These are phyloP conservation scores for Leucaena leucocephala DNA, from an alignment of 306 rosid genomes.

Conservation along the genomic window DNA sequence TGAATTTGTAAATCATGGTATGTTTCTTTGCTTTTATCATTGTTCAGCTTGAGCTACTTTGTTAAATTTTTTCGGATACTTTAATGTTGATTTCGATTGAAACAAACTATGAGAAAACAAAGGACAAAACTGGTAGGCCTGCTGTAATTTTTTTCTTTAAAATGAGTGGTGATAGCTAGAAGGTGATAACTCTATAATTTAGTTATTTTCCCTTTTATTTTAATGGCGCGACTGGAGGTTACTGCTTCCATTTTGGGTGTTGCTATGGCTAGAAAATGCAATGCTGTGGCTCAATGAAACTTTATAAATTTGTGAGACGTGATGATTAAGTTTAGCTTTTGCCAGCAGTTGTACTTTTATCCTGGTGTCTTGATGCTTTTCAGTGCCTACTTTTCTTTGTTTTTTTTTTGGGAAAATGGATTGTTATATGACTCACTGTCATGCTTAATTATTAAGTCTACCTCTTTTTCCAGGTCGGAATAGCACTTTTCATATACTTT, in stretches of 20 bases:
- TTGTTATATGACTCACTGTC: background rate
- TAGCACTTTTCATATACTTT: constrained; percentile 5
- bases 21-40: constrained; percentile 17
- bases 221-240: background rate
- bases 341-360: background rate
- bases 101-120: background rate
- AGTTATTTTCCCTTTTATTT: background rate
- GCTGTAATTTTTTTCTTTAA: background rate
- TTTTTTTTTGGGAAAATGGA: background rate
- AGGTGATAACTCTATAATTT: background rate
- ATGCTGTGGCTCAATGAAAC: constrained; percentile 7
- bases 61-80: constrained; percentile 15
- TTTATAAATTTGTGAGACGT: background rate
- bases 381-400: background rate
- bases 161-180: background rate
- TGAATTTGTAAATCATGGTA: constrained; percentile 70
- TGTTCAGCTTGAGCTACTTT: constrained; percentile 19
- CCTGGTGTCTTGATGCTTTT: background rate
- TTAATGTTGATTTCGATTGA: background rate
- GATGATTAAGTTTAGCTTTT: constrained; percentile 6
- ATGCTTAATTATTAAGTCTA: background rate
- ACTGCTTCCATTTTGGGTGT: background rate
- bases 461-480: background rate
- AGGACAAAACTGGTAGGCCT: background rate
- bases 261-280: background rate